Evolutionary conservation across 345 rosid genomes (phyloP).

Genomic region (Excoecaria agallocha): DNA sequence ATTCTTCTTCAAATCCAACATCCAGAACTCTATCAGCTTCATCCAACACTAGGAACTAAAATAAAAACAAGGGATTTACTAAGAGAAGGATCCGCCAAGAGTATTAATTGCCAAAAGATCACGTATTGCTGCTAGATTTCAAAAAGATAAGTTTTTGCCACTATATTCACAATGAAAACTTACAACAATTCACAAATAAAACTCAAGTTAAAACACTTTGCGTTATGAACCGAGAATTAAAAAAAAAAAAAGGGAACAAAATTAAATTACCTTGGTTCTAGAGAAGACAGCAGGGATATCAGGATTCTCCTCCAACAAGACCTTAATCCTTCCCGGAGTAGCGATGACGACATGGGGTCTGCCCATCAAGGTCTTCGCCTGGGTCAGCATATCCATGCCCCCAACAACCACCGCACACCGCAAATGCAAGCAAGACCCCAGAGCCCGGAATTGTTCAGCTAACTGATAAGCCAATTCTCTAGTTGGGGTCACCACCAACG

Average conservation of each 20-base stretch:
- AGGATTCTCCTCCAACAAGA: slow-evolving; percentile 71
- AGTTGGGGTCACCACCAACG: slow-evolving; percentile 86
- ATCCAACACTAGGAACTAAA: slow-evolving; percentile 81
- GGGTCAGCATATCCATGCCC: slow-evolving; percentile 84
- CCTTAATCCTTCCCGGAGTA: slow-evolving; percentile 91
- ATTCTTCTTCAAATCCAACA: slow-evolving; percentile 89
- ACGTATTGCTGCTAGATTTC: neutral
- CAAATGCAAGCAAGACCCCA: slow-evolving; percentile 84
- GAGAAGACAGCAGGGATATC: slow-evolving; percentile 76
- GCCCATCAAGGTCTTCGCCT: slow-evolving; percentile 54
- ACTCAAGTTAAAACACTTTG: neutral
- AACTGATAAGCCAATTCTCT: slow-evolving; percentile 89
- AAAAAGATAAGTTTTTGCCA: neutral
- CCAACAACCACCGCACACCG: slow-evolving; percentile 85
- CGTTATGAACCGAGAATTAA: neutral
- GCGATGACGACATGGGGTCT: slow-evolving; percentile 87
- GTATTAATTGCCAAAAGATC: neutral
- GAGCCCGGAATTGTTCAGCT: slow-evolving; percentile 89
- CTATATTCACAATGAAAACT: neutral
- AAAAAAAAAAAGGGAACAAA: neutral
- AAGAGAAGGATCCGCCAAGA: neutral
- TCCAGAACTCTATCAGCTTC: slow-evolving; percentile 98
- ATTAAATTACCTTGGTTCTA: slow-evolving; percentile 58
- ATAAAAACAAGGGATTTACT: slow-evolving; percentile 9
- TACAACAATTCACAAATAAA: neutral